These are phyloP conservation scores for Xerocomellus amylosporus DNA, from an alignment of 768 basidiomycete genomes.

Conservation along the genomic window DNA sequence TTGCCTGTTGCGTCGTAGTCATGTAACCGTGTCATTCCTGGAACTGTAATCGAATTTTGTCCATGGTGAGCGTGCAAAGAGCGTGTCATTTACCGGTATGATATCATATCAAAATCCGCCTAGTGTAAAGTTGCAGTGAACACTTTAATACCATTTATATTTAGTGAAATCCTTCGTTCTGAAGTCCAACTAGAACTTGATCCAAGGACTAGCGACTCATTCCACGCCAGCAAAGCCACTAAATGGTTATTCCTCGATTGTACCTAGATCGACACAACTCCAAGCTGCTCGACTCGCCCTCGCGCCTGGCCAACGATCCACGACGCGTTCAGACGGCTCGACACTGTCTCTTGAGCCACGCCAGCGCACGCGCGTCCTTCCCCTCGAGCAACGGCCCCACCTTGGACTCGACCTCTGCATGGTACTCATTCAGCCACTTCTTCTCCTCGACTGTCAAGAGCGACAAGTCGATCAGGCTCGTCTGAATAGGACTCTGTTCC, in stretches of 20 bases:
- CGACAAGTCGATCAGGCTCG: conserved; percentile 65
- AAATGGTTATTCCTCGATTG: not conserved
- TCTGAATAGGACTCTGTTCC: conserved; percentile 76
- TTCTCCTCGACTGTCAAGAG: conserved; percentile 68
- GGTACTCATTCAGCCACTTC: conserved; percentile 82
- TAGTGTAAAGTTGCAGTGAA: too few species aligned
- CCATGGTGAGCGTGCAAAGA: too few species aligned
- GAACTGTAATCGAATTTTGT: not conserved
- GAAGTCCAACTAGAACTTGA: too few species aligned
- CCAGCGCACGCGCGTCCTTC: conserved; percentile 30
- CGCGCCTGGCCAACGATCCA: not conserved
- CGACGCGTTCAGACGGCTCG: conserved; percentile 4
- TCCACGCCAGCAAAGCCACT: too few species aligned
- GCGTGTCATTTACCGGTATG: too few species aligned
- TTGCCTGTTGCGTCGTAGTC: not conserved
- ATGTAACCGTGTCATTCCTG: not conserved
- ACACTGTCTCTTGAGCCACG: conserved; percentile 24
- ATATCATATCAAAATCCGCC: too few species aligned
- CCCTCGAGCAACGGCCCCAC: conserved; percentile 54
- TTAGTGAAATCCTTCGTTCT: too few species aligned
- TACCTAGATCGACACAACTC: not conserved
- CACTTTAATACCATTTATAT: too few species aligned
- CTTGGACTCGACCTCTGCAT: conserved; percentile 59
- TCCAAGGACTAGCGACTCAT: too few species aligned
- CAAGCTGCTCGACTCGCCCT: not conserved